These are phyloP conservation scores for Sechiopsis laciniata DNA, from an alignment of 306 rosid genomes.

Conservation along the genomic window DNA sequence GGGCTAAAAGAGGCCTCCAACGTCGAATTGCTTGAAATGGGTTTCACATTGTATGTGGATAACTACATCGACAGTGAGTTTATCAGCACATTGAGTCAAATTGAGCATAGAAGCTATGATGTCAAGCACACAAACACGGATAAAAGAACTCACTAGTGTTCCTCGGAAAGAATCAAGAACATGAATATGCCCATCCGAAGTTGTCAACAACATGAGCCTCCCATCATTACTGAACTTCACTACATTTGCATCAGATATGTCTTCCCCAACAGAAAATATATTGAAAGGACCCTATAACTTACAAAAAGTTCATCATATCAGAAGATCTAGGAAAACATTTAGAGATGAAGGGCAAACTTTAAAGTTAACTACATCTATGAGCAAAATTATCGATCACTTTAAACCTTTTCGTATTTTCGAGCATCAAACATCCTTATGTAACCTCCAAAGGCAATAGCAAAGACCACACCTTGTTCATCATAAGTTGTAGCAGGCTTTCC, in stretches of 20 bases:
- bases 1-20: conserved; percentile 97
- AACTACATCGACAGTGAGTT: conserved; percentile 38
- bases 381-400: background rate
- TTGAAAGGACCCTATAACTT: conserved; percentile 79
- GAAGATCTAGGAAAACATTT: conserved; percentile 19
- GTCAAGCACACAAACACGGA: conserved; percentile 9
- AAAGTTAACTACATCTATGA: background rate
- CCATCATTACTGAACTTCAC: conserved; percentile 94
- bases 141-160: conserved; percentile 58
- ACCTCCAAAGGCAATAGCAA: conserved; percentile 91
- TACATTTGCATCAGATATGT: conserved; percentile 85
- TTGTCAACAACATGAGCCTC: conserved; percentile 79
- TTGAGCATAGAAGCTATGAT: conserved; percentile 21
- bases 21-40: conserved; percentile 68
- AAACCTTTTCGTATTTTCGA: conserved; percentile 82
- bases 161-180: conserved; percentile 94
- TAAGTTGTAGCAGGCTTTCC: conserved; percentile 94
- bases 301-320: conserved; percentile 27
- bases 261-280: conserved; percentile 84
- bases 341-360: conserved; percentile 1
- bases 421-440: conserved; percentile 83
- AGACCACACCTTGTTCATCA: conserved; percentile 88
- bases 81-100: conserved; percentile 15
- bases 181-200: conserved; percentile 77
- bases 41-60: conserved; percentile 67